Conservation (phyloP, 305 asterid species). For the Stenogyne calaminthoides region DNA sequence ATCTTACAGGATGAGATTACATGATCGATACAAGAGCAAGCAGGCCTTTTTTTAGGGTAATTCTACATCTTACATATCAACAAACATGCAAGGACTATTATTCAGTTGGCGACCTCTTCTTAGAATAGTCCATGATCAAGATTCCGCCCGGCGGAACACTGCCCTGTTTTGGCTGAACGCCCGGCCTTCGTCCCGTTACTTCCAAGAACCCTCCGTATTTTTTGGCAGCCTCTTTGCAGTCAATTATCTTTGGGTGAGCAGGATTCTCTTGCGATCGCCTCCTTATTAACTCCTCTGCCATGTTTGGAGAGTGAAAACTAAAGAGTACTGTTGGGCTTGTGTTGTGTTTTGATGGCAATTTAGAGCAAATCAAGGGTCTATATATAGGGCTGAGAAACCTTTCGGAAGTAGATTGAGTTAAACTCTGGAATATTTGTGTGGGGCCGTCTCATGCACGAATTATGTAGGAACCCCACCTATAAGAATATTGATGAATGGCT, state of each 20-base stretch:
- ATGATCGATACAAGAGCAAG: neutral
- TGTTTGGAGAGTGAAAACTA: neutral
- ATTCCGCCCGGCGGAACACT: neutral
- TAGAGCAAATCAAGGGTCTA: neutral
- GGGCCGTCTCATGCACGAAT: neutral
- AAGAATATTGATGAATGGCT: slow-evolving; percentile 7
- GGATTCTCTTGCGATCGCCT: neutral
- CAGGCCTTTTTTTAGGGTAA: neutral
- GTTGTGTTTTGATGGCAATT: slow-evolving; percentile 15
- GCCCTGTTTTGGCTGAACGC: slow-evolving; percentile 15
- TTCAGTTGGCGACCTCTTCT: slow-evolving; percentile 28
- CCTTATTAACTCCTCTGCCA: neutral
- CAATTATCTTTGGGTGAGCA: neutral
- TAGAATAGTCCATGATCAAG: slow-evolving; percentile 30
- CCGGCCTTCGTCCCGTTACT: slow-evolving; percentile 13
- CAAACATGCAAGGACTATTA: neutral
- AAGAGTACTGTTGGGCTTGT: neutral
- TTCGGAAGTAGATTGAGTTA: neutral
- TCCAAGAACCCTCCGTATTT: neutral
- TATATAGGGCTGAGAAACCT: neutral
- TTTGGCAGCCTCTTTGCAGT: neutral
- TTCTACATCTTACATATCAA: neutral
- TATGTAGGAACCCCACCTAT: too few relatives aligned
- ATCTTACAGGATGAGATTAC: neutral
- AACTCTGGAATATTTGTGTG: too few relatives aligned